phyloP scores from a whole-genome alignment of 139 green algal genomes.

The Pleodorina starrii region DNA sequence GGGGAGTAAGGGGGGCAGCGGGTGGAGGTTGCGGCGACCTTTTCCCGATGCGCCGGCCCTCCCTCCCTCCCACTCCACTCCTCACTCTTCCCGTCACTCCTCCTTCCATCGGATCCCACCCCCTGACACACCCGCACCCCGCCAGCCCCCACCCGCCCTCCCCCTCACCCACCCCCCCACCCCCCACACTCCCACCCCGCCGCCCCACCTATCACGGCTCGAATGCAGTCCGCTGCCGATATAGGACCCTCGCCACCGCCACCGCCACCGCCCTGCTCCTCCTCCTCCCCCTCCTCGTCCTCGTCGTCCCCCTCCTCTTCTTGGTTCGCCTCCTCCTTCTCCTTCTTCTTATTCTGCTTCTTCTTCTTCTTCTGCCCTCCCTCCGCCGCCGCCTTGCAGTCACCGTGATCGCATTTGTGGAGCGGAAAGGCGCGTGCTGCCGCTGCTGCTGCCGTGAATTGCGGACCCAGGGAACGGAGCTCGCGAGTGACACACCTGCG shows the following conservation, averaged over 20 bases:
- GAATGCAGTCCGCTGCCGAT: constrained; percentile 72
- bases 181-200: neutral
- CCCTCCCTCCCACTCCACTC: neutral
- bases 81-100: neutral
- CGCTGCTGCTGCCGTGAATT: constrained; percentile 43
- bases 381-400: neutral
- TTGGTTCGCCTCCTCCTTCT: neutral
- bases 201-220: constrained; percentile 51
- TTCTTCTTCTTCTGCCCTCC: neutral
- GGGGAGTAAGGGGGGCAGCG: neutral
- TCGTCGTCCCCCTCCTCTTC: neutral
- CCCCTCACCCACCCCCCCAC: neutral
- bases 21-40: neutral
- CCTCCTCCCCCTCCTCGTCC: neutral
- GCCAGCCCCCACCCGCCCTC: neutral
- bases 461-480: constrained; percentile 69
- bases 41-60: neutral
- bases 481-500: constrained; percentile 73
- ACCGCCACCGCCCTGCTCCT: neutral
- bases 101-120: too few species aligned
- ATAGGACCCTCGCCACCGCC: constrained; percentile 5
- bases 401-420: constrained; percentile 77
- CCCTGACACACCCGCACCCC: neutral
- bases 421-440: constrained; percentile 54
- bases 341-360: neutral